Evolutionary conservation across 1,284 basidiomycete species (phyloP).

Genomic region (Ganoderma lingzhi): DNA sequence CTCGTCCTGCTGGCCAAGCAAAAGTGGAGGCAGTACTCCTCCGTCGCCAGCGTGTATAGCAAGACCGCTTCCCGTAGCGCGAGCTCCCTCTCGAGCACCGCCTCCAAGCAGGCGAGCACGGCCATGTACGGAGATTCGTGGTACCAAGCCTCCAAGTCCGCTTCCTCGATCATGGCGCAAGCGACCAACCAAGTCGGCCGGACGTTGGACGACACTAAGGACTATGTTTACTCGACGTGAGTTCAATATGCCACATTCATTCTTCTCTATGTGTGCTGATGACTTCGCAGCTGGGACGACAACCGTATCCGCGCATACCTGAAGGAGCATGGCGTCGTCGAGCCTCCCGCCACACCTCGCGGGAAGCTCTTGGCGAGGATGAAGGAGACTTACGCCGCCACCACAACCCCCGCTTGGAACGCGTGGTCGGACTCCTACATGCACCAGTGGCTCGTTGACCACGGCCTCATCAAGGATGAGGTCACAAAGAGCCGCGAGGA

Average conservation of each 20-base stretch:
- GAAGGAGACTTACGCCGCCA: slow-evolving; percentile 71
- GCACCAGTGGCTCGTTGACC: slow-evolving; percentile 83
- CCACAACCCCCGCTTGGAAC: slow-evolving; percentile 74
- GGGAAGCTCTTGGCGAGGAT: slow-evolving; percentile 77
- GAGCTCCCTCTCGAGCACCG: slow-evolving; percentile 51
- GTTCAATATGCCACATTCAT: slow-evolving; percentile 4
- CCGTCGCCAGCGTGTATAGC: slow-evolving; percentile 46
- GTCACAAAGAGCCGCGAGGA: slow-evolving; percentile 74
- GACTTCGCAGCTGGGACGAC: slow-evolving; percentile 72
- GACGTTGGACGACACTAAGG: slow-evolving; percentile 77
- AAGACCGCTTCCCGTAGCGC: slow-evolving; percentile 35
- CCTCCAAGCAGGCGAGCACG: slow-evolving; percentile 54
- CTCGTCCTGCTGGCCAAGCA: slow-evolving; percentile 81
- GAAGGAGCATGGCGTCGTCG: slow-evolving; percentile 76
- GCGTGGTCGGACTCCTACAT: slow-evolving; percentile 89
- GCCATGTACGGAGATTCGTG: slow-evolving; percentile 64
- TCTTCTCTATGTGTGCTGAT: neutral
- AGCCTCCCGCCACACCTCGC: slow-evolving; percentile 63
- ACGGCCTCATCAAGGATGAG: slow-evolving; percentile 72
- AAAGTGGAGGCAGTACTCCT: slow-evolving; percentile 66
- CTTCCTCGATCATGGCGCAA: slow-evolving; percentile 44
- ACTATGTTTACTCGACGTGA: slow-evolving; percentile 83
- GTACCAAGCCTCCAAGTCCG: slow-evolving; percentile 56
- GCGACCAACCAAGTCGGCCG: slow-evolving; percentile 64
- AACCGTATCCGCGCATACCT: slow-evolving; percentile 75